A percentile compares a stretch with the other conserved stretches of the same genome.
phyloP scores from a whole-genome alignment of 169 alveolate species.

The Plasmodium fragile region DNA sequence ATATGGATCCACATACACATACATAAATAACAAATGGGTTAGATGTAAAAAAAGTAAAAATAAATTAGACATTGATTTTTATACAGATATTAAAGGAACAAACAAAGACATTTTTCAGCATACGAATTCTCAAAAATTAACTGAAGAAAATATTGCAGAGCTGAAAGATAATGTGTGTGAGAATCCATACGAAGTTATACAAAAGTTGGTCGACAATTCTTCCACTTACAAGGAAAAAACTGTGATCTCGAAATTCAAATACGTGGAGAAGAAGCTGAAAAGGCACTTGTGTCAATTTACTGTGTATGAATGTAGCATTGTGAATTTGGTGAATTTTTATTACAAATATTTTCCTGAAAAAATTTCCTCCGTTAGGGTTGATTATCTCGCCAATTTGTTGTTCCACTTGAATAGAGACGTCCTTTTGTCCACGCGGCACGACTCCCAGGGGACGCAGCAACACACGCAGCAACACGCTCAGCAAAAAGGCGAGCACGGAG shows the following conservation, averaged over 20 bases:
- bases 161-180: conserved; percentile 23
- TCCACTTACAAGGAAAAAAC: conserved; percentile 56
- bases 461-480: no score
- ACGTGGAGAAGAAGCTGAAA: conserved; percentile 49
- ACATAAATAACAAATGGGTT: conserved; percentile 57
- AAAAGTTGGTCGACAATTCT: conserved; percentile 36
- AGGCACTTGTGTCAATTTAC: conserved; percentile 72
- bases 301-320: conserved; percentile 45
- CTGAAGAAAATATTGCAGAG: conserved; percentile 47
- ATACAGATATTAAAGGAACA: conserved; percentile 41
- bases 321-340: conserved; percentile 27
- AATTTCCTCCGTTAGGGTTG: conserved; percentile 29
- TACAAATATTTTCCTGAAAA: conserved; percentile 62
- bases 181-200: conserved; percentile 66
- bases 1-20: conserved; percentile 62
- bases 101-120: conserved; percentile 46
- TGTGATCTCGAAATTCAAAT: conserved; percentile 44
- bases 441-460: background rate
- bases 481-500: no score
- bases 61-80: conserved; percentile 30
- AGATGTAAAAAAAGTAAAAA: conserved; percentile 25
- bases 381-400: conserved; percentile 40
- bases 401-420: conserved; percentile 31
- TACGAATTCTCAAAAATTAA: conserved; percentile 49
- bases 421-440: background rate